A percentile compares a stretch with the other conserved stretches of the same genome.
These are phyloP conservation scores for Tolypocladium guangdongense DNA, from an alignment of 2,329 filamentous ascomycete genomes.

Conservation along the genomic window DNA sequence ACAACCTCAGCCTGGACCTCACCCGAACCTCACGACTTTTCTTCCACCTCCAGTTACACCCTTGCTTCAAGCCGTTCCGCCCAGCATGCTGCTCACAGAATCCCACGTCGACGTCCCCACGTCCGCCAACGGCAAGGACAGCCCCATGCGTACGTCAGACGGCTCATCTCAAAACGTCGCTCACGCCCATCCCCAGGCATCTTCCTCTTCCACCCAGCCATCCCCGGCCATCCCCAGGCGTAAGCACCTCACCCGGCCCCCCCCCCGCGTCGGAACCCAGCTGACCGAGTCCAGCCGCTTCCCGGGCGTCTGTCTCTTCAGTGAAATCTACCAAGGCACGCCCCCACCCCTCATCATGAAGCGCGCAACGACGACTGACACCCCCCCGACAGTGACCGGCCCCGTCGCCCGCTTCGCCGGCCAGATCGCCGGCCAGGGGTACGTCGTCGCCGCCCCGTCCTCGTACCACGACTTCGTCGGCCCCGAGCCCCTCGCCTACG, in stretches of 20 bases:
- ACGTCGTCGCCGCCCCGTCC: slow-evolving; percentile 83
- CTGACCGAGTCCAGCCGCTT: slow-evolving; percentile 42
- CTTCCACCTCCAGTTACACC: too few species aligned
- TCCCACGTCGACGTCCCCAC: slow-evolving; percentile 39
- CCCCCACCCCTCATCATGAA: not conserved
- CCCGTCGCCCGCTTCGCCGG: slow-evolving; percentile 82
- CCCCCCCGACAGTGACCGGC: slow-evolving; percentile 57
- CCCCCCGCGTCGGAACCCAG: too few species aligned
- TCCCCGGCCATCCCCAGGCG: slow-evolving; percentile 78
- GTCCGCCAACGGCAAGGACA: slow-evolving; percentile 40
- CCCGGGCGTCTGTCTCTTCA: slow-evolving; percentile 79
- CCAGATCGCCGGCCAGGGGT: slow-evolving; percentile 85
- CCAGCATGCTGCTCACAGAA: slow-evolving; percentile 43
- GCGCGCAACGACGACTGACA: not conserved
- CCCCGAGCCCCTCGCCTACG: slow-evolving; percentile 73
- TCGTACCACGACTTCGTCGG: slow-evolving; percentile 91
- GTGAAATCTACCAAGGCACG: slow-evolving; percentile 89
- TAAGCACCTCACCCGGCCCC: too few species aligned
- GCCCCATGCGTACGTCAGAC: slow-evolving; percentile 36
- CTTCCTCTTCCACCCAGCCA: slow-evolving; percentile 77
- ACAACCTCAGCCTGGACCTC: not conserved
- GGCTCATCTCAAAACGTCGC: not conserved
- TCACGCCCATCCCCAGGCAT: slow-evolving; percentile 47
- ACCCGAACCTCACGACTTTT: not conserved
- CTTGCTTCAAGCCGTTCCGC: too few species aligned